Conservation (phyloP, 257 asterid genomes). For the Solanum clarkiae region DNA sequence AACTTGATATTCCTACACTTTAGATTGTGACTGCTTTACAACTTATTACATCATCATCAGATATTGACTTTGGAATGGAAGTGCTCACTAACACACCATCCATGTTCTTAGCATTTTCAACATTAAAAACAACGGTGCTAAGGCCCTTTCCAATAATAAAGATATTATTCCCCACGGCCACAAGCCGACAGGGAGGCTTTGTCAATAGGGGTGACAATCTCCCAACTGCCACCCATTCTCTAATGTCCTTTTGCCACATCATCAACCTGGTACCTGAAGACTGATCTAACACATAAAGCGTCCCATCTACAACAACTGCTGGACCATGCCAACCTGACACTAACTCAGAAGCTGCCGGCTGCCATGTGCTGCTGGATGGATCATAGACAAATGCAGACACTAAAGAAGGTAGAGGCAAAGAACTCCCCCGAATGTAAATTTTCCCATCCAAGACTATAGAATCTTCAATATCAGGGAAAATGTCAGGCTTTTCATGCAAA, state of each 20-base stretch:
- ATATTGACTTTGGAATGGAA: conserved; percentile 22
- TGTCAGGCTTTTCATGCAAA: conserved; percentile 26
- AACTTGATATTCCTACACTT: neutral
- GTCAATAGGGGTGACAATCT: conserved; percentile 34
- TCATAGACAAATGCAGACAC: conserved; percentile 39
- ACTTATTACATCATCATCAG: conserved; percentile 41
- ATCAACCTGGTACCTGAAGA: conserved; percentile 51
- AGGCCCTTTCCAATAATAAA: conserved; percentile 67
- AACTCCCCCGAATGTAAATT: conserved; percentile 39
- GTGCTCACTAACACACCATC: conserved; percentile 34
- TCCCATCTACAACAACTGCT: conserved; percentile 39
- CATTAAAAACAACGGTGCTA: conserved; percentile 40
- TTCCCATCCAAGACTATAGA: conserved; percentile 54
- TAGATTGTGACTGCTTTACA: conserved; percentile 51
- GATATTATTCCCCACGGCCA: conserved; percentile 45
- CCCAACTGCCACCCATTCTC: conserved; percentile 43
- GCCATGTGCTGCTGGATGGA: conserved; percentile 40
- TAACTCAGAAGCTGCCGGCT: conserved; percentile 44
- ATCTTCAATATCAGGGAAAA: conserved; percentile 41
- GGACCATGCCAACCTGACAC: conserved; percentile 64
- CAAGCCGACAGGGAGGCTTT: conserved; percentile 52
- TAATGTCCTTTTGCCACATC: conserved; percentile 48
- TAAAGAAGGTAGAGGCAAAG: conserved; percentile 20
- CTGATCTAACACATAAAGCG: conserved; percentile 54
- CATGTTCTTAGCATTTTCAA: conserved; percentile 24